Conservation (phyloP, 257 asterid genomes). For the Striga asiatica region DNA sequence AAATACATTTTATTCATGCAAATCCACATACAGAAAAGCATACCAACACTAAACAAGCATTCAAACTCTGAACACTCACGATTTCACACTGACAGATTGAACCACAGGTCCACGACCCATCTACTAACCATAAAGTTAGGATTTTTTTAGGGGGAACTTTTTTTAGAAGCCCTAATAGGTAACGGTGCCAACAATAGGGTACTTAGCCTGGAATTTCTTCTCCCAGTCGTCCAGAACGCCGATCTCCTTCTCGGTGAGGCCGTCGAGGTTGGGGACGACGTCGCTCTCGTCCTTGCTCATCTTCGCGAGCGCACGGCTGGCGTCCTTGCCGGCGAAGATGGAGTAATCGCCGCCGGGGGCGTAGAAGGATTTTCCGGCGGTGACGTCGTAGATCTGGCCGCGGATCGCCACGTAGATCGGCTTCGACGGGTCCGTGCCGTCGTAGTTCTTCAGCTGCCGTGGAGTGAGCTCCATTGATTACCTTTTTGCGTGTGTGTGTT, state of each 20-base stretch:
- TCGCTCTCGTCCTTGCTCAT: constrained; percentile 85
- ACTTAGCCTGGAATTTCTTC: constrained; percentile 88
- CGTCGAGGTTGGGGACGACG: constrained; percentile 47
- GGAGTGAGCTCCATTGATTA: constrained; percentile 54
- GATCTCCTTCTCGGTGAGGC: constrained; percentile 83
- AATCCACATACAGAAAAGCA: too few species aligned
- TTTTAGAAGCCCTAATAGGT: too few species aligned
- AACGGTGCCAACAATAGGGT: constrained; percentile 66
- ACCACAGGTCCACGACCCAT: too few species aligned
- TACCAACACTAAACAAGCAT: too few species aligned
- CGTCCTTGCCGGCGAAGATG: constrained; percentile 93
- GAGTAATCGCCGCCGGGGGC: constrained; percentile 81
- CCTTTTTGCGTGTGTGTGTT: neutral
- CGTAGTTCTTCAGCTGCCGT: constrained; percentile 55
- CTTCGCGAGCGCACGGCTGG: constrained; percentile 94
- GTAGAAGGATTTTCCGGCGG: constrained; percentile 76
- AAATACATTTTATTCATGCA: neutral
- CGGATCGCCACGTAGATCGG: constrained; percentile 82
- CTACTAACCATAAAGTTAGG: too few species aligned
- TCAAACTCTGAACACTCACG: too few species aligned
- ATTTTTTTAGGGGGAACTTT: too few species aligned
- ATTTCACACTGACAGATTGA: too few species aligned
- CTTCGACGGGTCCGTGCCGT: constrained; percentile 78
- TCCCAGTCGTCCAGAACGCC: constrained; percentile 89
- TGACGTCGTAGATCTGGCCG: constrained; percentile 69